phyloP scores from a whole-genome alignment of 257 asterid species.

The Solanum chilense region DNA sequence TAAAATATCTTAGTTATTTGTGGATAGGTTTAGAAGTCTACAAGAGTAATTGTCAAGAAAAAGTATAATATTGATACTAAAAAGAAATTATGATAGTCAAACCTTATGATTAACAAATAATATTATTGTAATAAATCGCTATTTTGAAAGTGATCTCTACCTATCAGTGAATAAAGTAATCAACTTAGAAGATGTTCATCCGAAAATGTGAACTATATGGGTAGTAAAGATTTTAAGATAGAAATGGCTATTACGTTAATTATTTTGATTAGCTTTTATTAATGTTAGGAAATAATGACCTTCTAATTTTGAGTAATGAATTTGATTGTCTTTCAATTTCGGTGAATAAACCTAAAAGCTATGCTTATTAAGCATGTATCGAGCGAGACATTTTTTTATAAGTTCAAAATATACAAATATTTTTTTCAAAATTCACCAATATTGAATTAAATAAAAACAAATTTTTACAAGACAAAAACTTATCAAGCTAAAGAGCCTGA shows the following conservation, averaged over 20 bases:
- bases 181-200: not conserved
- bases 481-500: too few species aligned
- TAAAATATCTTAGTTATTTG: not conserved
- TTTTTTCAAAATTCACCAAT: too few species aligned
- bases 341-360: too few species aligned
- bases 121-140: not conserved
- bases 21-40: not conserved
- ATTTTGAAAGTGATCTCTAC: not conserved
- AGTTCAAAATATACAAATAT: too few species aligned
- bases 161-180: not conserved
- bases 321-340: too few species aligned
- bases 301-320: too few species aligned
- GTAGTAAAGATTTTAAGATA: not conserved
- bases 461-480: too few species aligned
- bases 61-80: not conserved
- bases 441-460: too few species aligned
- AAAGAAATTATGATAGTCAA: not conserved
- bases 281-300: too few species aligned
- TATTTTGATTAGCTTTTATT: not conserved
- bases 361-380: too few species aligned
- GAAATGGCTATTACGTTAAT: not conserved
- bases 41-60: not conserved
- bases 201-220: not conserved
- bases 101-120: not conserved
- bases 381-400: too few species aligned